Conservation (phyloP, 2,329 filamentous ascomycete species). For the Calycina marina region DNA sequence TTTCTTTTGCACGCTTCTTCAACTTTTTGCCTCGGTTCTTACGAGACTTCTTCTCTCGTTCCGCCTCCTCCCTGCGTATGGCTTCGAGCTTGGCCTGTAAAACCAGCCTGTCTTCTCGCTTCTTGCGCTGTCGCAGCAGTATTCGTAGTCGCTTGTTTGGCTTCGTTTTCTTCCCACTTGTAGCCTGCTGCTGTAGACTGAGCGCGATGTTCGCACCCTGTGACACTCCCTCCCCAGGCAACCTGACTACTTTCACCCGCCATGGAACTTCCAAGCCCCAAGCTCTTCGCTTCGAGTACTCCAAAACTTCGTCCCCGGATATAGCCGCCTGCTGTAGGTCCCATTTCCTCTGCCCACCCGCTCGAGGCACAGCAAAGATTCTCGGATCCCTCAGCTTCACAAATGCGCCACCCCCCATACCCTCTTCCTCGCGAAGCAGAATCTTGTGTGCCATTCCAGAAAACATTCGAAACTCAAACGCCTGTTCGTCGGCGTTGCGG, state of each 20-base stretch:
- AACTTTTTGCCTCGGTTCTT: conserved; percentile 46
- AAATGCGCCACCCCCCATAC: conserved; percentile 26
- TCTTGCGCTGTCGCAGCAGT: conserved; percentile 28
- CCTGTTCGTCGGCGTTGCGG: conserved; percentile 22
- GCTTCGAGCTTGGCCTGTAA: conserved; percentile 26
- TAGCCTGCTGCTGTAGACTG: conserved; percentile 4
- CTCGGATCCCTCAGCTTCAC: conserved; percentile 23
- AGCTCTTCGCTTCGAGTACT: conserved; percentile 27
- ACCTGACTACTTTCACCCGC: conserved; percentile 34
- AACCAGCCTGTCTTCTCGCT: conserved; percentile 23
- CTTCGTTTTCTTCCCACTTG: conserved; percentile 25
- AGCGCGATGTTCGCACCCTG: conserved; percentile 9
- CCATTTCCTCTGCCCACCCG: conserved; percentile 24
- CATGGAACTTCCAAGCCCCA: conserved; percentile 49
- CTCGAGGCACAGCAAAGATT: conserved; percentile 33
- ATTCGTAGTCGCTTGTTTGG: conserved; percentile 46
- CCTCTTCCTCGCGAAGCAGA: conserved; percentile 30
- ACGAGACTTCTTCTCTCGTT: conserved; percentile 47
- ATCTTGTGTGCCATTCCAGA: conserved; percentile 30
- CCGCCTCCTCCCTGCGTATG: conserved; percentile 37
- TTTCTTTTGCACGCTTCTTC: conserved; percentile 41
- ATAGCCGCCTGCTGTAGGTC: conserved; percentile 34
- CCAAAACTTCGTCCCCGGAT: conserved; percentile 34
- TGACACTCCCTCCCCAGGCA: conserved; percentile 10
- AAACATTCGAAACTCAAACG: conserved; percentile 45